phyloP scores from a whole-genome alignment of 1,284 basidiomycete species.

The Pascua sp. region DNA sequence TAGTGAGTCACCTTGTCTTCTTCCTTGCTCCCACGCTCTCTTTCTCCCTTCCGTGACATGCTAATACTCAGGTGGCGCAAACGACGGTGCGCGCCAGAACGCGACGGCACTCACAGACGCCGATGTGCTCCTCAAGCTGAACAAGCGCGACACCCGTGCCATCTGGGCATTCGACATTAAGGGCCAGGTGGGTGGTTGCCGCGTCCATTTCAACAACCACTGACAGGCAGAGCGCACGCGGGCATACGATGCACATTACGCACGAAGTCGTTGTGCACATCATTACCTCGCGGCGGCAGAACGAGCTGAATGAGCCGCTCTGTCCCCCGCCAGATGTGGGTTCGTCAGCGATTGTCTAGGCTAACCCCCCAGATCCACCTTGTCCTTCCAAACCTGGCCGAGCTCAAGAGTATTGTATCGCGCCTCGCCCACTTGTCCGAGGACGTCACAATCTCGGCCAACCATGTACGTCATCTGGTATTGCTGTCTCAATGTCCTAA shows the following conservation, averaged over 20 bases:
- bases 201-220: background rate
- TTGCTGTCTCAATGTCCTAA: conserved; percentile 5
- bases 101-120: conserved; percentile 47
- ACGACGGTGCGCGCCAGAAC: conserved; percentile 4
- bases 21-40: background rate
- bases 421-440: conserved; percentile 70
- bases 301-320: conserved; percentile 70
- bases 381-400: conserved; percentile 69
- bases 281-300: conserved; percentile 67
- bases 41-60: background rate
- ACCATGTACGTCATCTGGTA: conserved; percentile 24
- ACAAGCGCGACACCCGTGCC: conserved; percentile 36
- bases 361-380: conserved; percentile 64
- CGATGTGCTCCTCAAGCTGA: conserved; percentile 72
- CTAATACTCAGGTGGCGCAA: conserved; percentile 1
- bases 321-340: conserved; percentile 84
- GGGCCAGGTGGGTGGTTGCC: conserved; percentile 27
- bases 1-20: conserved; percentile 18
- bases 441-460: conserved; percentile 59
- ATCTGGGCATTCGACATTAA: conserved; percentile 45
- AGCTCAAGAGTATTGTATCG: conserved; percentile 74
- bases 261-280: conserved; percentile 57
- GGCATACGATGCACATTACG: conserved; percentile 36
- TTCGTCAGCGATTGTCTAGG: background rate
- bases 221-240: conserved; percentile 20